Evolutionary conservation across 208 protist genomes (phyloP).

Genomic region (Tritrichomonas musculus): DNA sequence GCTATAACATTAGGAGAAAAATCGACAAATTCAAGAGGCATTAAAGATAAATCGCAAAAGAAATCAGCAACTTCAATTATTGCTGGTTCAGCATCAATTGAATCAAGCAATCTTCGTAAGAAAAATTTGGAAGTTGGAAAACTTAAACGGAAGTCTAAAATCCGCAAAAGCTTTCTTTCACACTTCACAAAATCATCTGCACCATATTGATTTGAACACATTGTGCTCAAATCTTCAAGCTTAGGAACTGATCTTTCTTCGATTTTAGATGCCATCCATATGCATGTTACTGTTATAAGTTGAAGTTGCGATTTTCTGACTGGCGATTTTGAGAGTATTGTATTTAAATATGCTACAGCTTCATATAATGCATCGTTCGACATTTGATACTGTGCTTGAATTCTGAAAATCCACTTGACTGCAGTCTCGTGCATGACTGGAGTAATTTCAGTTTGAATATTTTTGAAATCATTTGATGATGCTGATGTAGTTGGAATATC

Average conservation of each 20-base stretch:
- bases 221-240: background rate
- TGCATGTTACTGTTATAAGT: background rate
- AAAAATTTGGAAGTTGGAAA: constrained; percentile 18
- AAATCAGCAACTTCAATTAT: background rate
- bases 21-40: background rate
- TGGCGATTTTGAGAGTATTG: background rate
- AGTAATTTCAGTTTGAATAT: background rate
- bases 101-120: background rate
- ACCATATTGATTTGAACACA: background rate
- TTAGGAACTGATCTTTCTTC: background rate
- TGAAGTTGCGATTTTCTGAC: background rate
- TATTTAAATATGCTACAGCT: constrained; percentile 22
- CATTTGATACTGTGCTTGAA: background rate
- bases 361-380: background rate
- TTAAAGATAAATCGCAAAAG: background rate
- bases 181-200: background rate
- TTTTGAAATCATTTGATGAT: background rate
- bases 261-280: background rate
- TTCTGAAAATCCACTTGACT: background rate
- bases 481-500: background rate
- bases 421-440: background rate
- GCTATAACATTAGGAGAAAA: background rate
- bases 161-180: background rate
- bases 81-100: background rate
- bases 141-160: background rate